Conservation (phyloP, 768 basidiomycete genomes). For the Pisolithus albus region DNA sequence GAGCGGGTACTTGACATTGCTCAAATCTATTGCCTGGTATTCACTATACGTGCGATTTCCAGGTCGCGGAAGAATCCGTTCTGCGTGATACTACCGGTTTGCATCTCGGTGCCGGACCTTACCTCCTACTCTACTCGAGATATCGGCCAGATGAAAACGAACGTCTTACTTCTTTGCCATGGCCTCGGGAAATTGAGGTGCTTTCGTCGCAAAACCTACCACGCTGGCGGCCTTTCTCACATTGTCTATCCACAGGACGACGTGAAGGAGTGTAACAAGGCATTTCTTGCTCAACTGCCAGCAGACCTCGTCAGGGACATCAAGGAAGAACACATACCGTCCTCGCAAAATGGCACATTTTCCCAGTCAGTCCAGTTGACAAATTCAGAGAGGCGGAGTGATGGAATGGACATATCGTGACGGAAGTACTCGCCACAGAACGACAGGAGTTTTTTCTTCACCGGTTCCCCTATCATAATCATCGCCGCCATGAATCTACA, state of each 20-base stretch:
- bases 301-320: slow-evolving; percentile 24
- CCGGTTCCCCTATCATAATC: too few species aligned
- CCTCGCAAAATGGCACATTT: neutral
- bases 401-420: neutral
- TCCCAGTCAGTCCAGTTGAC: neutral
- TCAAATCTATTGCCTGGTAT: neutral
- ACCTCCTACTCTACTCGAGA: slow-evolving; percentile 63
- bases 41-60: neutral
- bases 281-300: slow-evolving; percentile 30
- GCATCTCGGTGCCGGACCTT: slow-evolving; percentile 72
- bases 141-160: slow-evolving; percentile 17
- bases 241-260: slow-evolving; percentile 18
- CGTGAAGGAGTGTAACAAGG: slow-evolving; percentile 32
- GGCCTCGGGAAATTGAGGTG: slow-evolving; percentile 28
- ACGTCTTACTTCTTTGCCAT: slow-evolving; percentile 13
- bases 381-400: neutral
- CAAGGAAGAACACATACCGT: slow-evolving; percentile 1
- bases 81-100: slow-evolving; percentile 64
- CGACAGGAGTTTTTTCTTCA: too few species aligned
- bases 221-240: neutral
- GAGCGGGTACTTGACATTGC: slow-evolving; percentile 41
- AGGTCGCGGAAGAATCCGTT: slow-evolving; percentile 69
- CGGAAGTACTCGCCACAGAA: neutral
- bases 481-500: too few species aligned
- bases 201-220: neutral